These are phyloP conservation scores for Eustoma russellianum DNA, from an alignment of 257 asterid genomes.

Conservation along the genomic window DNA sequence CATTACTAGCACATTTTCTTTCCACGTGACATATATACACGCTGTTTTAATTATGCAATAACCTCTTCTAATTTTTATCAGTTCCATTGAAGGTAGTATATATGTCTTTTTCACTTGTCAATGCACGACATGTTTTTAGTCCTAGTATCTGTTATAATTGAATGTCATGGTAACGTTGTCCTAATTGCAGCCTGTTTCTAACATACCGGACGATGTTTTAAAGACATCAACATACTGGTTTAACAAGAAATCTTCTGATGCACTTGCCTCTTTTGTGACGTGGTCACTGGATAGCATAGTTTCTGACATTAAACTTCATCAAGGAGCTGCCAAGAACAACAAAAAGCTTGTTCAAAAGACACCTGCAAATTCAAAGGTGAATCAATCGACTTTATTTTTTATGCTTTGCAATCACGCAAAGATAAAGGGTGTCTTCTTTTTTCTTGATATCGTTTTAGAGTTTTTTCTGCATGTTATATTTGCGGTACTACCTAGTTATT, in stretches of 20 bases:
- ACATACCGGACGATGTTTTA: constrained; percentile 25
- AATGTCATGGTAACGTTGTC: no score
- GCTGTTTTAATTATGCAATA: not conserved
- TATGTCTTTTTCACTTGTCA: no score
- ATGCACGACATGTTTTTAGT: no score
- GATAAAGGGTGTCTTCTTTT: no score
- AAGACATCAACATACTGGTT: constrained; percentile 37
- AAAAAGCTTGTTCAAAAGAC: constrained; percentile 17
- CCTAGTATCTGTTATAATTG: no score
- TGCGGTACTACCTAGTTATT: no score
- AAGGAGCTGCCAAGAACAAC: constrained; percentile 19
- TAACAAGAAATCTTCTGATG: constrained; percentile 22
- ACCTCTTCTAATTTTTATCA: not conserved
- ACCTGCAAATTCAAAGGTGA: constrained; percentile 28
- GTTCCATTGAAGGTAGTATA: not conserved
- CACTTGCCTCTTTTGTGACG: constrained; percentile 24
- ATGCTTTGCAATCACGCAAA: no score
- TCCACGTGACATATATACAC: no score
- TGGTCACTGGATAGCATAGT: constrained; percentile 28
- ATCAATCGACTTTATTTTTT: not conserved
- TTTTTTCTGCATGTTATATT: no score
- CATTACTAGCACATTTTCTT: no score
- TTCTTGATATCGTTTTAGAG: no score
- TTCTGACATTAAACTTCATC: constrained; percentile 19
- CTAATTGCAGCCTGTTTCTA: constrained; percentile 24